Base-by-base conservation (phyloP, 495 filamentous ascomycete species). In the Paragyromitra xinjiangensis region DNA sequence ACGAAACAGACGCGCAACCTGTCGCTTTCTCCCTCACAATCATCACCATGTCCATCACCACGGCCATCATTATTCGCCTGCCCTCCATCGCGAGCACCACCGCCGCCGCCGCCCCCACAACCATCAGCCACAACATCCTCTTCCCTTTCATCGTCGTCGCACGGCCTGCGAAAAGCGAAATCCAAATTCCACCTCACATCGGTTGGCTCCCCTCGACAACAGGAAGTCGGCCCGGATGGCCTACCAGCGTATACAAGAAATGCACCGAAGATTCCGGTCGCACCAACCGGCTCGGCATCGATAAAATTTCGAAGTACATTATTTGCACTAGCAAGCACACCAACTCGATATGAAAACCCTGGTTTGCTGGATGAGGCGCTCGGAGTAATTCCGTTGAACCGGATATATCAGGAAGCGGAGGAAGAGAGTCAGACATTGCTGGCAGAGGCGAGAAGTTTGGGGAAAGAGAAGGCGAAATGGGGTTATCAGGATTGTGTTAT, bases 401-500 rank as follows among this genome's bases (percentile, higher is more conserved):
- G 91, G 76, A 91, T 99, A 81, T 98, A 98, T 83, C 88, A 91
- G 61, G 94, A 98, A 81, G 95, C 95, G 48, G 94, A 98, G 81
- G 94, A 98, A 80, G 94, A 98, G 82, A 89, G 88, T 67, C 91
- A 97, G 78, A 90, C 98, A 50, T 85, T 97, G 71, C 89, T 92
- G 78, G 95, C 94, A 0, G 89, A 95, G 82, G 95, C 95, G 9
- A 92, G 91, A 79, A 95, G 92, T 78, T 88, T 97, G 82, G 92
- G 91, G 2, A 88, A 91, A 62, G 89, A 89, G 70, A 92, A 91
- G 80, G 89, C 95, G 16, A 93, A 95, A 88, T 99, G 96, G 96
- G 94, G 94, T 14, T 97, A 98, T 81, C 96, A 98, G 84, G 95
- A 99, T 85, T 99, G 95, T 85, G 93, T 98, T 40, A 91, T 99